A percentile compares a stretch with the other conserved stretches of the same genome.
These are phyloP conservation scores for Suhomyces guaymorum DNA, from an alignment of 1,139 yeast species.

Conservation along the genomic window DNA sequence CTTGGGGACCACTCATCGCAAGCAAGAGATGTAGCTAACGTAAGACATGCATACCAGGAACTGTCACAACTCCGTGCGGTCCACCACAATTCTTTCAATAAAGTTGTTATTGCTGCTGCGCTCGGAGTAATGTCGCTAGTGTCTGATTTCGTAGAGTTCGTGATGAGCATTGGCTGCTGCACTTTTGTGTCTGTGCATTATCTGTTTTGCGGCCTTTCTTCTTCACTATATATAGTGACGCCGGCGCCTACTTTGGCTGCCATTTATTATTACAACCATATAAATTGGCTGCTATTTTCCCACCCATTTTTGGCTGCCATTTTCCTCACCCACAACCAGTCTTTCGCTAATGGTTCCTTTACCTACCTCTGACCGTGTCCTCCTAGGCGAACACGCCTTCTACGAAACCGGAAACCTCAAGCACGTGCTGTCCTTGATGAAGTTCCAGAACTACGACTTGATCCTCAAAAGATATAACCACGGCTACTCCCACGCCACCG, in stretches of 20 bases:
- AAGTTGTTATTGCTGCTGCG: no score
- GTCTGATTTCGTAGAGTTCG: not conserved
- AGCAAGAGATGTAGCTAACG: no score
- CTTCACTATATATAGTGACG: constrained; percentile 1
- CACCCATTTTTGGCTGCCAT: not conserved
- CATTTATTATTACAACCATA: no score
- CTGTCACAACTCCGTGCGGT: no score
- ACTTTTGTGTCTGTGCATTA: not conserved
- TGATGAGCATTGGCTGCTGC: not conserved
- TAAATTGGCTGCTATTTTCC: no score
- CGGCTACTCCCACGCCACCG: constrained; percentile 5
- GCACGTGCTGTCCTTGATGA: constrained; percentile 21
- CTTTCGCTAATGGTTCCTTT: constrained; percentile 19
- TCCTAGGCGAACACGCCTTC: constrained; percentile 34
- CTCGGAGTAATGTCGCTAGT: no score
- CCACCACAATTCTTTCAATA: no score
- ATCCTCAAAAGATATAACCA: constrained; percentile 9
- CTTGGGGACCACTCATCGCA: no score
- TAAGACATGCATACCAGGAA: no score
- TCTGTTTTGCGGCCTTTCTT: not conserved
- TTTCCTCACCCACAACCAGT: not conserved
- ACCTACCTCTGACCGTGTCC: constrained; percentile 24
- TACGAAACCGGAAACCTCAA: constrained; percentile 27
- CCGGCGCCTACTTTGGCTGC: no score
- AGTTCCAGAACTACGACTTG: constrained; percentile 19